phyloP scores from a whole-genome alignment of 2,329 filamentous ascomycete genomes.

The Cordyceps farinosa region DNA sequence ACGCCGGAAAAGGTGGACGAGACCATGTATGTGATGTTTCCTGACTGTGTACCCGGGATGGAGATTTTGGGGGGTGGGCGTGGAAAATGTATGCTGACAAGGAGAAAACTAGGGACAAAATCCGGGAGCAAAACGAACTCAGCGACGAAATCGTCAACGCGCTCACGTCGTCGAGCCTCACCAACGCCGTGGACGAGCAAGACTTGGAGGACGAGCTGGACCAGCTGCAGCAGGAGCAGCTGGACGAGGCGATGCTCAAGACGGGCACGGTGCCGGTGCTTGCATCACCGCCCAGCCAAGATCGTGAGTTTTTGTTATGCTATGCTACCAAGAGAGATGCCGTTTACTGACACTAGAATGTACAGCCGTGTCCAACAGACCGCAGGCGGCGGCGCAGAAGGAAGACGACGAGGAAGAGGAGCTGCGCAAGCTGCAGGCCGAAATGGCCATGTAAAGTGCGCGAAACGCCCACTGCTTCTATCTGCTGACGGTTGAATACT shows the following conservation, averaged over 20 bases:
- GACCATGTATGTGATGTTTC: conserved; percentile 68
- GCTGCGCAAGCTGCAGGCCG: conserved; percentile 85
- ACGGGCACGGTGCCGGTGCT: conserved; percentile 83
- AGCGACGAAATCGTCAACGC: conserved; percentile 89
- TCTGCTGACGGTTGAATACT: conserved; percentile 12
- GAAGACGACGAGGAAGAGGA: conserved; percentile 97
- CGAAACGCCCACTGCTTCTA: not conserved
- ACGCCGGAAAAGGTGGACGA: conserved; percentile 93
- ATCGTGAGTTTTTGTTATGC: conserved; percentile 57
- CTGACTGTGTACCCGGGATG: no score
- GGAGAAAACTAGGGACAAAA: conserved; percentile 63
- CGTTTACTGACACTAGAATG: not conserved
- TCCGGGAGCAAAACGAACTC: conserved; percentile 88
- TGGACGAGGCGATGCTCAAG: conserved; percentile 91
- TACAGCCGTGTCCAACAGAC: conserved; percentile 27
- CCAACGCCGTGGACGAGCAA: conserved; percentile 73
- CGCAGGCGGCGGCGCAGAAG: conserved; percentile 35
- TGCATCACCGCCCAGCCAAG: conserved; percentile 69
- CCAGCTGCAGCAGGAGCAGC: conserved; percentile 80
- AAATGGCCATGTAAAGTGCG: conserved; percentile 90
- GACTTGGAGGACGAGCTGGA: conserved; percentile 86
- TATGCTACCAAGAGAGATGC: not conserved
- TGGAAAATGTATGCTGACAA: conserved; percentile 29
- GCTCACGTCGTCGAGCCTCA: conserved; percentile 68
- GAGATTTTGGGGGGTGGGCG: not conserved